Evolutionary conservation across 192 early-diverging fungal genomes (phyloP).

Genomic region (Umbelopsis sp.): DNA sequence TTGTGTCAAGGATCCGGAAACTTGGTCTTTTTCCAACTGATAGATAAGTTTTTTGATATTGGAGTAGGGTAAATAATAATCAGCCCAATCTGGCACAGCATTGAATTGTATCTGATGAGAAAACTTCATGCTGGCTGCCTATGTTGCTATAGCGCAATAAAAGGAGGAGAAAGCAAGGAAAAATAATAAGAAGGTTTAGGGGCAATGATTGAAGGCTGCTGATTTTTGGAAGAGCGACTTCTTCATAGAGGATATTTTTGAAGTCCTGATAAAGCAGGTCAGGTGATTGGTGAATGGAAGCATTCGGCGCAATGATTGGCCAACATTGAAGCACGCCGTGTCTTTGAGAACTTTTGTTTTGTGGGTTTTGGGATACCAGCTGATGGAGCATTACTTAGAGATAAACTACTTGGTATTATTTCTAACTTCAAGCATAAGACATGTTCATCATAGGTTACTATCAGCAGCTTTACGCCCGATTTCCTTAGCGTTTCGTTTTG

Average conservation of each 20-base stretch:
- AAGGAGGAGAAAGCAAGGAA: neutral
- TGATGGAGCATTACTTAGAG: too few species aligned
- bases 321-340: too few species aligned
- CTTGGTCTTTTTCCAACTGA: conserved; percentile 67
- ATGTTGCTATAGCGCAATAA: neutral
- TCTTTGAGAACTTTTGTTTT: too few species aligned
- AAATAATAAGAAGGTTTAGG: neutral
- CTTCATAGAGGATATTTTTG: neutral
- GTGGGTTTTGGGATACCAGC: too few species aligned
- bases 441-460: too few species aligned
- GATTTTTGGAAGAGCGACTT: neutral
- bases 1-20: conserved; percentile 29
- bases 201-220: neutral
- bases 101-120: conserved; percentile 83
- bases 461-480: too few species aligned
- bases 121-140: conserved; percentile 69
- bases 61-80: conserved; percentile 69
- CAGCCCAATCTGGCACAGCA: conserved; percentile 74
- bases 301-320: neutral
- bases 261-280: neutral
- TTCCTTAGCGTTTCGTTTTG: too few species aligned
- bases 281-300: neutral
- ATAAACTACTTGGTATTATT: too few species aligned
- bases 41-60: conserved; percentile 81
- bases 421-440: too few species aligned